Conservation (phyloP, 306 rosid genomes). For the Fragaria iinumae region DNA sequence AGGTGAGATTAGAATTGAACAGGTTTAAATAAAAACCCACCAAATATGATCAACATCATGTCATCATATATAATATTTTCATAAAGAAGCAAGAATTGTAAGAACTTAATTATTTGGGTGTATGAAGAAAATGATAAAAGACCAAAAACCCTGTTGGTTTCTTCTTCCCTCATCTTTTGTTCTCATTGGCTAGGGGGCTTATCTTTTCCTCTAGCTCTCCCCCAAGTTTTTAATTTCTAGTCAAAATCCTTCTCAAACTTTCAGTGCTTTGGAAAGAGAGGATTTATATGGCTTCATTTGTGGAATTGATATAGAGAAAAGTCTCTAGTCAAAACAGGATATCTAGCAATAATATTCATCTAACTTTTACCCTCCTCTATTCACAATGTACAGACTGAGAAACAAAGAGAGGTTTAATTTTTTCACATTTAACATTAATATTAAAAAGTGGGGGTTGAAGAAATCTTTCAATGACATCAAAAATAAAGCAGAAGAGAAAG, state of each 20-base stretch:
- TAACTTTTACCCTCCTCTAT: slow-evolving; percentile 23
- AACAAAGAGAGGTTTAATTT: background rate
- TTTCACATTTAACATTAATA: slow-evolving; percentile 4
- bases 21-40: no score
- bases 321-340: slow-evolving; percentile 63
- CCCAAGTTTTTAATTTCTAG: slow-evolving; percentile 7
- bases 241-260: slow-evolving; percentile 19
- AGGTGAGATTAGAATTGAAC: slow-evolving; percentile 24
- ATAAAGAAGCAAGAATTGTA: background rate
- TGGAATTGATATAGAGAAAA: slow-evolving; percentile 40
- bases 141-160: slow-evolving; percentile 47
- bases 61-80: slow-evolving; percentile 42
- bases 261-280: slow-evolving; percentile 16
- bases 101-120: background rate
- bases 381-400: slow-evolving; percentile 20
- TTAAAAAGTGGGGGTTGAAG: slow-evolving; percentile 17
- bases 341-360: slow-evolving; percentile 53
- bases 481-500: slow-evolving; percentile 31
- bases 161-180: slow-evolving; percentile 22
- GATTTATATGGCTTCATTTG: slow-evolving; percentile 26
- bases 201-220: slow-evolving; percentile 23
- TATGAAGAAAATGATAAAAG: slow-evolving; percentile 20
- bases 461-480: slow-evolving; percentile 38
- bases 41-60: slow-evolving; percentile 43
- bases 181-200: slow-evolving; percentile 30